Base-by-base conservation (phyloP, 495 filamentous ascomycete species). In the Amphirosellinia nigrospora region DNA sequence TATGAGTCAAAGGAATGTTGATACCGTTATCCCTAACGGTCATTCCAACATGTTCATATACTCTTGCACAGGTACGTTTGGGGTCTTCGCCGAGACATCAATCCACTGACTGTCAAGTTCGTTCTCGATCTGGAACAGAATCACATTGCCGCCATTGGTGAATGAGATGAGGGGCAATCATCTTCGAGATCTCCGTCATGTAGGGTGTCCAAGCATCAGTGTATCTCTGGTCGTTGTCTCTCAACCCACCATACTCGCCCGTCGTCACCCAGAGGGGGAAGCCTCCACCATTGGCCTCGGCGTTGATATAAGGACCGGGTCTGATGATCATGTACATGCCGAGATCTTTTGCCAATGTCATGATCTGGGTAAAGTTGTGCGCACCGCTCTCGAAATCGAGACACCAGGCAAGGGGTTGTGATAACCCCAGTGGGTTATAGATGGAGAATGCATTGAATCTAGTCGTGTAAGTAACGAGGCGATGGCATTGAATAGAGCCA, bases 181-280 rank as follows among this genome's bases (percentile, higher is more conserved):
- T 81, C 67, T 85, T 70, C 0, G 85, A 82, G 55, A 86, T 81
- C 16, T 82, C 77, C 1, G 80, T 78, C 67, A 84, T 82, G 55
- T 89, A 90, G 23, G 88, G 81, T 19, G 77, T 80, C 77, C 82
- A 86, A 52, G 88, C 88, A 13, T 82, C 78, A 0, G 86, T 86
- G 73, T 86, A 91, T 1, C 86, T 79, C 0, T 84, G 81, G 71
- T 88, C 88, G 71, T 90, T 87, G 50, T 87, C 84, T 30, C 89
- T 80, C 8, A 89, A 78, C 9, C 80, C 75, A 0, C 87, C 87
- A 66, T 90, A 89, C 0, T 82, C 87, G n/a, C 88, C 88, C 0
- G 87, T 89, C 0, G 88, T 89, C 6, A 87, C 71, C 88, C 89
- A 91, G 16, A 87, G 79, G 0, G 89, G 85, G 72, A 88, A 87